phyloP scores from a whole-genome alignment of 1,139 yeast species.

The Yamadazyma aaseri region DNA sequence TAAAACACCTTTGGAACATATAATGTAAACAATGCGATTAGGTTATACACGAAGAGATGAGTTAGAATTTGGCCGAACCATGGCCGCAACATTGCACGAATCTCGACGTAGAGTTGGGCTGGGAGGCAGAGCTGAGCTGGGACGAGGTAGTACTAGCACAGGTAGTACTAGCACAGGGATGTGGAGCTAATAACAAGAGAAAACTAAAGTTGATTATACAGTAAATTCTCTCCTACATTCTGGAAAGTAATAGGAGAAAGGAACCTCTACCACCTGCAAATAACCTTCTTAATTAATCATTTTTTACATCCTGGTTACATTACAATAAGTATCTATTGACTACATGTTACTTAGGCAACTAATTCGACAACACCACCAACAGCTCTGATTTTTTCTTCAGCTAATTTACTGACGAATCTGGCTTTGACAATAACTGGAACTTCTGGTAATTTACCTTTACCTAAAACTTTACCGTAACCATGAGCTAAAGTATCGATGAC shows the following conservation, averaged over 20 bases:
- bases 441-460: slow-evolving; percentile 97
- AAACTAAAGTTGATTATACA: neutral
- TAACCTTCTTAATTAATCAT: too few relatives aligned
- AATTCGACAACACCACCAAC: slow-evolving; percentile 99
- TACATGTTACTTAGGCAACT: slow-evolving; percentile 67
- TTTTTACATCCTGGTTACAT: too few relatives aligned
- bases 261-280: too few relatives aligned
- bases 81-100: too few relatives aligned
- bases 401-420: slow-evolving; percentile 97
- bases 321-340: slow-evolving; percentile 12
- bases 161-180: too few relatives aligned
- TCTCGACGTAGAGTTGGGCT: too few relatives aligned
- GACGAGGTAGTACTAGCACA: too few relatives aligned
- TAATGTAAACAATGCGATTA: slow-evolving; percentile 14
- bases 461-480: slow-evolving; percentile 99
- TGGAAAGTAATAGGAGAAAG: too few relatives aligned
- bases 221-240: too few relatives aligned
- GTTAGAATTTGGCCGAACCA: too few relatives aligned
- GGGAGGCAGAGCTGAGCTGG: too few relatives aligned
- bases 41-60: neutral
- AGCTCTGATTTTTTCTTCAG: slow-evolving; percentile 99
- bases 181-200: too few relatives aligned
- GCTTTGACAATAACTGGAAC: slow-evolving; percentile 99
- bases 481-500: slow-evolving; percentile 99
- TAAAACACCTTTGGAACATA: neutral